Base-by-base conservation (phyloP, 345 rosid species). In the Ailanthus altissimus region DNA sequence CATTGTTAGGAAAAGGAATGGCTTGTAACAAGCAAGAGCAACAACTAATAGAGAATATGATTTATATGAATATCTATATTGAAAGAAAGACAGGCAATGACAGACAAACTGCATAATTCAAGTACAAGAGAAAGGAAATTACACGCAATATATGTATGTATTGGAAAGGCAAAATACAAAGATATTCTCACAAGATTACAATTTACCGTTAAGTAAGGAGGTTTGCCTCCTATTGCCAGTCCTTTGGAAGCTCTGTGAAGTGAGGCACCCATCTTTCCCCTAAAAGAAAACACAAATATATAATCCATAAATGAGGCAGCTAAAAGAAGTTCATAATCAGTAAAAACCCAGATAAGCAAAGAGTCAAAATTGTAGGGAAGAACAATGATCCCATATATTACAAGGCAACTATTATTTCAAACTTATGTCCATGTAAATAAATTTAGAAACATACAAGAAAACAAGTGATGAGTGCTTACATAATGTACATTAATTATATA, bases 211-310 rank as follows among this genome's bases (percentile, higher is more conserved):
- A 92, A 86, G 61, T 88, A 92, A 38, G 95, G 97, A 61, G 94
- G 97, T 70, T 82, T 79, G 81, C 89, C 86, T 58, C 94, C 94
- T 73, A 90, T 69, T 65, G 81, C 93, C 26, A 38, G 9, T 20
- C 20, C 46, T 81, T 87, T 89, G 25, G 62, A 80, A 57, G 85
- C 79, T 82, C 97, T 87, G 75, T 89, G 88, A 72, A 88, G 78
- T 42, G 94, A 92, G 69, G 92, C 89, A 43, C 97, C 97, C 61
- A 92, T 86, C 84, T 85, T 92, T 51, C 97, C 97, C 97, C 94
- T 90, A 74, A 75, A 81, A 53, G 78, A 46, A 82, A 61, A 50
- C 63, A 75, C 53, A 71, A 78, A 74, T 20, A 72, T 25, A 62
- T 36, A 36, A 26, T 15, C 23, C 21, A 26, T 26, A 15, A 46